These are phyloP conservation scores for Hemileccinum rubropunctum DNA, from an alignment of 768 basidiomycete genomes.

Conservation along the genomic window DNA sequence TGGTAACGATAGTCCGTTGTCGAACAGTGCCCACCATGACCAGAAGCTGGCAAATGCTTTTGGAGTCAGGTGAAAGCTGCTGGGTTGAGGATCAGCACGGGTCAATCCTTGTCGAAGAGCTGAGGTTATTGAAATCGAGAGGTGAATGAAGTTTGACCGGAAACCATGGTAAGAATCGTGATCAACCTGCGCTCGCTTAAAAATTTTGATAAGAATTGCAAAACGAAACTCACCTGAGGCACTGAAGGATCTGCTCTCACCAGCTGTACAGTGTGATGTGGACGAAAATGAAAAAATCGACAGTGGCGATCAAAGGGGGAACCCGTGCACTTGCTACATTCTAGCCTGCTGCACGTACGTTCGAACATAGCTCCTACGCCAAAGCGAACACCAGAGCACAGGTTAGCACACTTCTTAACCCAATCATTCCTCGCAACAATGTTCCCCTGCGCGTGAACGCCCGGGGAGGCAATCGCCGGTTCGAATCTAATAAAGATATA, in stretches of 20 bases:
- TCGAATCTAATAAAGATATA: conserved; percentile 22
- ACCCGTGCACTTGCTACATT: conserved; percentile 62
- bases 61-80: conserved; percentile 83
- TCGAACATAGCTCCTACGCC: conserved; percentile 84
- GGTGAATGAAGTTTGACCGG: conserved; percentile 91
- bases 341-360: conserved; percentile 64
- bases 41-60: conserved; percentile 86
- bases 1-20: conserved; percentile 72
- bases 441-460: conserved; percentile 19
- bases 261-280: conserved; percentile 74
- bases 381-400: conserved; percentile 81
- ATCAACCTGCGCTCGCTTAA: conserved; percentile 32
- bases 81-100: conserved; percentile 37
- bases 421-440: conserved; percentile 32
- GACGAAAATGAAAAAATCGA: conserved; percentile 73
- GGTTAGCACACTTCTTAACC: conserved; percentile 78
- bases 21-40: conserved; percentile 89
- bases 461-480: background rate
- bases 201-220: background rate
- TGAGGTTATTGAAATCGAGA: conserved; percentile 81
- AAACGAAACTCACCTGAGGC: conserved; percentile 43
- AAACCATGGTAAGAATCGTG: conserved; percentile 84
- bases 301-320: conserved; percentile 72
- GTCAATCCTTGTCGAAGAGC: conserved; percentile 40
- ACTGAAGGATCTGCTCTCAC: conserved; percentile 44